These are phyloP conservation scores for Dactylis glomerata DNA, from an alignment of 176 grass and related monocot species.

Conservation along the genomic window DNA sequence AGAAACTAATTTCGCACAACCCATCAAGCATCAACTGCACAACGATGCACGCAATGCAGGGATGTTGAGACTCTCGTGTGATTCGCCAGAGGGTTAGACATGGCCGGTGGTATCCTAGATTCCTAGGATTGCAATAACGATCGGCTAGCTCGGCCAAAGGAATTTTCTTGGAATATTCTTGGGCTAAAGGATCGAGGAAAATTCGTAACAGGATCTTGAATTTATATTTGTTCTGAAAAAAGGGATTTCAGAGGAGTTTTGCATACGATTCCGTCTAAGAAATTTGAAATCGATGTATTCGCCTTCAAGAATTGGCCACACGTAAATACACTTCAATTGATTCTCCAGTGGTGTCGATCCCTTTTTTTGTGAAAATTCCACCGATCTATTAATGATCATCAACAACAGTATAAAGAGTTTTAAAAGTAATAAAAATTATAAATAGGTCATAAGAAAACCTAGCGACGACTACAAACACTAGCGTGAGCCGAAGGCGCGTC, in stretches of 20 bases:
- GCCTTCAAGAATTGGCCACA: neutral
- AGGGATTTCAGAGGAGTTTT: neutral
- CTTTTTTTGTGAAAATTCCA: too few relatives aligned
- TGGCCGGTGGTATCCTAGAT: neutral
- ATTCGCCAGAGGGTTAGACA: neutral
- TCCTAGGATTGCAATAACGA: neutral
- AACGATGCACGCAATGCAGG: neutral
- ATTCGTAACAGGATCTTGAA: neutral
- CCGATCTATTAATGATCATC: too few relatives aligned
- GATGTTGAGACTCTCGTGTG: neutral
- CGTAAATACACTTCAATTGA: neutral
- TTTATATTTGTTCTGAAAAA: neutral
- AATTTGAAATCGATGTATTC: neutral
- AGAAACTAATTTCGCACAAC: neutral
- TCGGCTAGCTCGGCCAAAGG: neutral
- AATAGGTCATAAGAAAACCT: too few relatives aligned
- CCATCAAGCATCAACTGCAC: neutral
- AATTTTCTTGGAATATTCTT: neutral
- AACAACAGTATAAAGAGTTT: too few relatives aligned
- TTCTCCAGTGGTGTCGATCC: neutral
- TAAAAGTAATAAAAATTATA: too few relatives aligned
- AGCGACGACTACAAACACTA: too few relatives aligned
- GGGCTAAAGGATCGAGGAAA: neutral
- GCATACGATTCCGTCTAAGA: neutral
- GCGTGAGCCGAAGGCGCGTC: too few relatives aligned